Evolutionary conservation across 768 basidiomycete species (phyloP).

Genomic region (Mycena amicta): DNA sequence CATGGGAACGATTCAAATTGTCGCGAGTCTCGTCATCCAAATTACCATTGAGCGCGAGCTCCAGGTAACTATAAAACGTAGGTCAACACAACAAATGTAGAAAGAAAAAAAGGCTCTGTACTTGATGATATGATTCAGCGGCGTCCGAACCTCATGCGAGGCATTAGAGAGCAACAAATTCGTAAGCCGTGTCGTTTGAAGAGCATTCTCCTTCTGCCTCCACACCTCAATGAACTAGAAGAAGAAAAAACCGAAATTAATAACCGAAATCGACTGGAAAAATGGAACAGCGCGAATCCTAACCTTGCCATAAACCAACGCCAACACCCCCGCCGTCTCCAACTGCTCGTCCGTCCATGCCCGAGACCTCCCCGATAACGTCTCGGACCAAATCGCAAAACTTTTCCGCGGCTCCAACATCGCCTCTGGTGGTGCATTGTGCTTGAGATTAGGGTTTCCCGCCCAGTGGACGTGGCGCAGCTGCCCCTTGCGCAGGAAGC

Average conservation of each 20-base stretch:
- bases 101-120: slow-evolving; percentile 29
- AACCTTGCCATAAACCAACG: slow-evolving; percentile 77
- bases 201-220: slow-evolving; percentile 77
- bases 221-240: slow-evolving; percentile 85
- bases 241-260: neutral
- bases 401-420: slow-evolving; percentile 74
- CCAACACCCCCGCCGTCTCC: slow-evolving; percentile 78
- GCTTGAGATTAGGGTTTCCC: slow-evolving; percentile 65
- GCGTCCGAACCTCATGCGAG: slow-evolving; percentile 81
- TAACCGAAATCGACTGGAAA: neutral
- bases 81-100: neutral
- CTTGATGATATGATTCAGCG: slow-evolving; percentile 85
- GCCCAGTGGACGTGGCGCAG: slow-evolving; percentile 76
- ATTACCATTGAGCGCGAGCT: slow-evolving; percentile 77
- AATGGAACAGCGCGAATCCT: too few relatives aligned
- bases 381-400: slow-evolving; percentile 81
- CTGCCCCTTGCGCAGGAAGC: slow-evolving; percentile 78
- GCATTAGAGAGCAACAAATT: slow-evolving; percentile 79
- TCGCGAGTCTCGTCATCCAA: slow-evolving; percentile 74
- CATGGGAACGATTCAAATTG: slow-evolving; percentile 71
- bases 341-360: slow-evolving; percentile 83
- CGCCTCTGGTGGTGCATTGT: slow-evolving; percentile 34
- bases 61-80: slow-evolving; percentile 60
- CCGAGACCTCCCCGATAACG: slow-evolving; percentile 64
- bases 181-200: slow-evolving; percentile 72